Evolutionary conservation across 1,284 basidiomycete species (phyloP).

Genomic region (Macrocybe sp.): DNA sequence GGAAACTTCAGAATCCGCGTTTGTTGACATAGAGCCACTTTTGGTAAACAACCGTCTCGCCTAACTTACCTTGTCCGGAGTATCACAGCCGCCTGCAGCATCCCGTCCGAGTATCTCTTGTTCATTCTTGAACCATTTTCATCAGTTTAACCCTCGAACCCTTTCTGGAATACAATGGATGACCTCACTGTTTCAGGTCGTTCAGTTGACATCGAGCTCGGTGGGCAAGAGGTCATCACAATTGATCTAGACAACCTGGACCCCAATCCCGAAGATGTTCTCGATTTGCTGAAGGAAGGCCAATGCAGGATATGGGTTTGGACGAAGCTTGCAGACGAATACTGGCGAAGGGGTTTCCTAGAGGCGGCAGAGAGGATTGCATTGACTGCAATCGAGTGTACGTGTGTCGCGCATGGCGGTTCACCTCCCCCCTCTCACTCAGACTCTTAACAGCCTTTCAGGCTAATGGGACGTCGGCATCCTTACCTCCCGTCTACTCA

Average conservation of each 20-base stretch:
- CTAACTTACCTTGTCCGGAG: too few relatives aligned
- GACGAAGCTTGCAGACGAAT: constrained; percentile 74
- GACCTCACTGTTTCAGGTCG: constrained; percentile 29
- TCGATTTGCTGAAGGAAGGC: constrained; percentile 66
- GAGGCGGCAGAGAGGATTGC: constrained; percentile 69
- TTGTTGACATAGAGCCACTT: too few relatives aligned
- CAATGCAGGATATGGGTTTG: constrained; percentile 68
- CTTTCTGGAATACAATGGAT: constrained; percentile 23
- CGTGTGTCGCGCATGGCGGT: constrained; percentile 21
- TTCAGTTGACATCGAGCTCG: constrained; percentile 65
- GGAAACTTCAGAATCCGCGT: too few relatives aligned
- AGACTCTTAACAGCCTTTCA: constrained; percentile 41
- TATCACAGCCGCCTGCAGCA: not conserved
- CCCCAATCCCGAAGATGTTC: constrained; percentile 64
- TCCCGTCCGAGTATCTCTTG: not conserved
- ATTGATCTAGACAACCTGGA: constrained; percentile 78
- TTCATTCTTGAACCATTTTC: not conserved
- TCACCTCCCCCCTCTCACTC: not conserved
- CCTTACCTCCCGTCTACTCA: constrained; percentile 65
- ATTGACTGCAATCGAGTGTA: constrained; percentile 57
- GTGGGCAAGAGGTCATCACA: constrained; percentile 74
- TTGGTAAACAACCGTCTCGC: too few relatives aligned
- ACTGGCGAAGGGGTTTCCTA: constrained; percentile 66
- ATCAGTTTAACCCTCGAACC: not conserved
- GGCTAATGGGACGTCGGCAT: constrained; percentile 38